Conservation (phyloP, 2,329 filamentous ascomycete genomes). For the Chalaropsis ovoidea region DNA sequence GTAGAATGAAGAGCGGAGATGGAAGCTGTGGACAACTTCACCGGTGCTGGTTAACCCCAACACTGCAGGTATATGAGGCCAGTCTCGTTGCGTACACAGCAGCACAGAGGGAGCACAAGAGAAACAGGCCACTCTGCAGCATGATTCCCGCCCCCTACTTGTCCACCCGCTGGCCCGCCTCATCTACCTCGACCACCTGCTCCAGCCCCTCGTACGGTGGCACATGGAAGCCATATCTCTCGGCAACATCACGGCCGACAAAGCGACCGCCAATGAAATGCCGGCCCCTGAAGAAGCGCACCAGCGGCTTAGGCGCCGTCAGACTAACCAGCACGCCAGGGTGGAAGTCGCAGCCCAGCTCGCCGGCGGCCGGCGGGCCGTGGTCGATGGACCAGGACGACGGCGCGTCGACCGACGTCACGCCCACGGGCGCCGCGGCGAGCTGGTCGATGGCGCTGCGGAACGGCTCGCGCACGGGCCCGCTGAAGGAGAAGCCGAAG, state of each 20-base stretch:
- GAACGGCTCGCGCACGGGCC: constrained; percentile 88
- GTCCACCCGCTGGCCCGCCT: constrained; percentile 41
- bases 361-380: constrained; percentile 55
- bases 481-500: constrained; percentile 91
- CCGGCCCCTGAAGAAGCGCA: constrained; percentile 70
- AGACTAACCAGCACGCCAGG: constrained; percentile 74
- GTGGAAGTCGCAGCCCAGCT: constrained; percentile 69
- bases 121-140: too few species aligned
- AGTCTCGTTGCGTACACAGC: too few species aligned
- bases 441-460: constrained; percentile 68
- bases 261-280: constrained; percentile 92
- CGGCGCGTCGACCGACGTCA: constrained; percentile 84
- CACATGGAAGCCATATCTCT: constrained; percentile 77
- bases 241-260: constrained; percentile 62
- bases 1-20: too few species aligned
- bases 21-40: too few species aligned
- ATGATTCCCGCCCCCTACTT: too few species aligned
- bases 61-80: too few species aligned
- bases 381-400: constrained; percentile 89
- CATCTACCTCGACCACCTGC: constrained; percentile 69
- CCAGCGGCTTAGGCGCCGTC: constrained; percentile 85
- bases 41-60: too few species aligned
- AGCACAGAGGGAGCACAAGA: too few species aligned
- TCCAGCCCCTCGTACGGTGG: constrained; percentile 78
- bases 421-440: constrained; percentile 60